Percentiles rank a stretch among this genome's conserved stretches.
Conservation (phyloP, 2,329 filamentous ascomycete genomes). For the Monilinia vaccinii-corymbosi region DNA sequence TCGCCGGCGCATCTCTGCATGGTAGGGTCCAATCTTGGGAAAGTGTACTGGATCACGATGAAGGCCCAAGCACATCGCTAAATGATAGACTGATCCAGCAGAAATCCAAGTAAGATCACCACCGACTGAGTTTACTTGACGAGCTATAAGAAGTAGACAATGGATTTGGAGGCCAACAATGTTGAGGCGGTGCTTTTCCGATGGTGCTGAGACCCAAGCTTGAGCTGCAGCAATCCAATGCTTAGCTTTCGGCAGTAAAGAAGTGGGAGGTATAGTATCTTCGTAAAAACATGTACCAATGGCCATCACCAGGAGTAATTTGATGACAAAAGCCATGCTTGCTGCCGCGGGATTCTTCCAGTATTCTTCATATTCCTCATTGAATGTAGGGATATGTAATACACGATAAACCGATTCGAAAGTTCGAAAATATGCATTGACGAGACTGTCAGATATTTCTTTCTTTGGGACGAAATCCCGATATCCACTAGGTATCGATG, state of each 20-base stretch:
- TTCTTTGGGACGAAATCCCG: conserved; percentile 11
- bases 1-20: conserved; percentile 44
- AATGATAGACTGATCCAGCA: conserved; percentile 39
- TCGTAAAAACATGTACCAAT: conserved; percentile 17
- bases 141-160: conserved; percentile 42
- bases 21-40: conserved; percentile 37
- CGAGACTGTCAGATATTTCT: conserved; percentile 28
- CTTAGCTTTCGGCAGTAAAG: conserved; percentile 7
- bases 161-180: conserved; percentile 42
- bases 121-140: conserved; percentile 38
- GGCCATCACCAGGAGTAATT: conserved; percentile 12
- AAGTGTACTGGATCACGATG: conserved; percentile 46
- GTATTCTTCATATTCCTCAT: conserved; percentile 33
- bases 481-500: not conserved
- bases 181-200: conserved; percentile 40
- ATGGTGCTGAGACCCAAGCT: conserved; percentile 17
- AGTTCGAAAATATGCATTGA: conserved; percentile 34
- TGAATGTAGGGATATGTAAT: conserved; percentile 37
- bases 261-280: not conserved
- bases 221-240: conserved; percentile 17
- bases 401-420: conserved; percentile 37
- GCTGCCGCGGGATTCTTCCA: conserved; percentile 28
- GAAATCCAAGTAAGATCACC: conserved; percentile 44
- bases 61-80: conserved; percentile 48
- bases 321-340: conserved; percentile 11